Conservation (phyloP, 352 stramenopile species). For the Hyaloperonospora arabidopsidis region DNA sequence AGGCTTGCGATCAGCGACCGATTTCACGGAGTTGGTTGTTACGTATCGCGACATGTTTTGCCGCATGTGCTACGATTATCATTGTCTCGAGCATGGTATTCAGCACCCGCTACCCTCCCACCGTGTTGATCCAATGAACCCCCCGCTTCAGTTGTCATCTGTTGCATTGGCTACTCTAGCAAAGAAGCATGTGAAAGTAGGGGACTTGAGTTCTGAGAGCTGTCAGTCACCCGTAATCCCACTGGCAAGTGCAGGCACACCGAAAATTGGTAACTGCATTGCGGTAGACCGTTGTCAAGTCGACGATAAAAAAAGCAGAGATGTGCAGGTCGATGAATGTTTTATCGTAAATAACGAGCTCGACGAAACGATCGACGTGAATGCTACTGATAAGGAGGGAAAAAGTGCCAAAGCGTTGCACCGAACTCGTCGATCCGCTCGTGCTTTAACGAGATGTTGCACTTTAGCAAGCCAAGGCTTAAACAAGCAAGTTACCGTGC, state of each 20-base stretch:
- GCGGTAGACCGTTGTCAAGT: conserved; percentile 11
- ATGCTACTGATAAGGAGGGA: conserved; percentile 17
- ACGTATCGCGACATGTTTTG: conserved; percentile 90
- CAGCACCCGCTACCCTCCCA: conserved; percentile 55
- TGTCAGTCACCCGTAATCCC: conserved; percentile 12
- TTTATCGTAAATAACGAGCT: conserved; percentile 5
- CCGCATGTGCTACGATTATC: conserved; percentile 88
- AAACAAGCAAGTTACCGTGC: conserved; percentile 28
- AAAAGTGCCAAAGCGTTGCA: conserved; percentile 11
- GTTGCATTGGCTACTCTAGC: conserved; percentile 21
- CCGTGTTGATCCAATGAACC: conserved; percentile 59
- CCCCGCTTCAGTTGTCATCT: conserved; percentile 35
- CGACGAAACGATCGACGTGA: conserved; percentile 14
- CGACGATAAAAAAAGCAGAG: conserved; percentile 4
- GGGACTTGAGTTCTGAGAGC: conserved; percentile 12
- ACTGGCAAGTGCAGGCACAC: conserved; percentile 2
- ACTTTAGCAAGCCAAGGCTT: conserved; percentile 44
- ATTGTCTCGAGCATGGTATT: conserved; percentile 87
- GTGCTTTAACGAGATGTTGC: conserved; percentile 47
- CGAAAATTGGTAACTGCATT: conserved; percentile 10
- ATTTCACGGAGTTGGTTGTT: conserved; percentile 73
- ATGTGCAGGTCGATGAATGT: conserved; percentile 19
- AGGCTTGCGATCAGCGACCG: conserved; percentile 40
- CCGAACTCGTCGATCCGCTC: conserved; percentile 48
- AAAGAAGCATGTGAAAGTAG: conserved; percentile 6